Conservation (phyloP, 1,284 basidiomycete genomes). For the Wallemia hederae region DNA sequence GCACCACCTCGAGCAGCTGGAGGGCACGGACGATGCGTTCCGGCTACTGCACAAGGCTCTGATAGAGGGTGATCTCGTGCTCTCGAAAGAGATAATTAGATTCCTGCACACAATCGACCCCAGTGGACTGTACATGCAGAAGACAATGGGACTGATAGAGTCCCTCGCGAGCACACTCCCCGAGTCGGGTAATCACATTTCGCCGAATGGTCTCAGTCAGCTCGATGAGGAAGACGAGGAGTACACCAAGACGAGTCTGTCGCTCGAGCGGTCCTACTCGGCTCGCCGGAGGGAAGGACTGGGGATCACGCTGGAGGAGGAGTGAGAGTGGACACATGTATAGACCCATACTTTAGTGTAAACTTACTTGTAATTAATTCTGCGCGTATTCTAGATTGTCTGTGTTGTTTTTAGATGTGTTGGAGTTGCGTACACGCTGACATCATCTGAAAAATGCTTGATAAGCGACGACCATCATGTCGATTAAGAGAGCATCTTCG, state of each 20-base stretch:
- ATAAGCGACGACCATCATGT: not conserved
- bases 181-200: not conserved
- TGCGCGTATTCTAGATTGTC: too few relatives aligned
- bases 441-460: not conserved
- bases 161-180: not conserved
- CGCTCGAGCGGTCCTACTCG: not conserved
- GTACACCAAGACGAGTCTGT: too few relatives aligned
- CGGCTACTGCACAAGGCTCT: conserved; percentile 44
- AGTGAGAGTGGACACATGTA: too few relatives aligned
- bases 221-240: not conserved
- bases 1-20: conserved; percentile 68
- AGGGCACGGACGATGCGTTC: conserved; percentile 47
- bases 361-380: too few relatives aligned
- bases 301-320: not conserved
- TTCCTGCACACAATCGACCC: conserved; percentile 63
- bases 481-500: not conserved
- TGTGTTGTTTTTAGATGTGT: too few relatives aligned
- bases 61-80: conserved; percentile 39
- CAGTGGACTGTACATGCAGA: conserved; percentile 4
- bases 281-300: not conserved
- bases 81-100: conserved; percentile 63
- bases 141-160: not conserved
- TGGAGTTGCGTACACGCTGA: not conserved
- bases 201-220: not conserved
- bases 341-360: too few relatives aligned